Base-by-base conservation (phyloP, 495 filamentous ascomycete genomes). In the Pseudomonodictys pantanalensis region DNA sequence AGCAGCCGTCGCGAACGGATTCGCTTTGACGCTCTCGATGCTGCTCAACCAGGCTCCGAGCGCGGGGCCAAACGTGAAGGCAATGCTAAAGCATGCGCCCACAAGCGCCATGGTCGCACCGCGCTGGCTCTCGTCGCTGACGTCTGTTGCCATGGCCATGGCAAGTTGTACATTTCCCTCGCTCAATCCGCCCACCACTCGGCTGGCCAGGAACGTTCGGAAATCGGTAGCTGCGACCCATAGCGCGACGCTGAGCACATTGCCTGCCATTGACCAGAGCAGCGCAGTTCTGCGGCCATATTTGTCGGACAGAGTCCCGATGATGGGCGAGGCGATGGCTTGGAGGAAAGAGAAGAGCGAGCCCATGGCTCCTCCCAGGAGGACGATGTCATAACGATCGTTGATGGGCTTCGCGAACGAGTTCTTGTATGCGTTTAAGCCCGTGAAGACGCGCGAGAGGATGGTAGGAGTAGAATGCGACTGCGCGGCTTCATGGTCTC, bases 161-260 rank as follows among this genome's bases (percentile, higher is more conserved):
- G 95, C 95, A 2, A 99, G 77, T 75, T 99, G 93, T 0, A 99
- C 90, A 67, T 99, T 99, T 24, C 92, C 95, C 71, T 99, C 93
- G 49, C 91, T 96, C 58, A 99, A 75, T 0, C 93, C 93, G 15
- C 93, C 93, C 1, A 99, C 88, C 15, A 99, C 77, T 35, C 93
- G 85, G 66, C 89, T 93, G 5, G 90, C 89, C 3, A 99, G 77
- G 68, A 99, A 99, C 3, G 92, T 97, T 6, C 91, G 85, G 76
- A 99, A 99, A 70, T 97, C 92, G 7, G 84, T 87, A 0, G 92
- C 92, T 6, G 87, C 80, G 9, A 96, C 89, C 93, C 93, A 99
- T 35, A 99, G 85, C 33, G 91, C 85, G 3, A 97, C 95, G 12
- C 89, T 93, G 25, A 89, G 69, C 49, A 96, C 91, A 69, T 99